These are phyloP conservation scores for Malus hybrid DNA, from an alignment of 331 rosid genomes.

Conservation along the genomic window DNA sequence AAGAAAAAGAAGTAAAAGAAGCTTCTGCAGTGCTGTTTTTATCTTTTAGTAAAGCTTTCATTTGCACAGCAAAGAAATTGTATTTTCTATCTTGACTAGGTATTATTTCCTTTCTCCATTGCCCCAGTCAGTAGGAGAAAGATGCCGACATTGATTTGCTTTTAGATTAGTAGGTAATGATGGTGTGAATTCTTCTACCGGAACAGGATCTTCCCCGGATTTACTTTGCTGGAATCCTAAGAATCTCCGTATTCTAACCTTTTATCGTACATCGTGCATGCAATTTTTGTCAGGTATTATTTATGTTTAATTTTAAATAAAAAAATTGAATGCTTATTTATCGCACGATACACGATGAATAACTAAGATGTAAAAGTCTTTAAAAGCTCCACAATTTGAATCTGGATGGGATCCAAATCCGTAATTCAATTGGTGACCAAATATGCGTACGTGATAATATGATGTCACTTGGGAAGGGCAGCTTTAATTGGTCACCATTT, in stretches of 20 bases:
- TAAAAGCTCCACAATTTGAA: accelerated
- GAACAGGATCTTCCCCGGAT: no score
- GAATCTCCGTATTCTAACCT: accelerated
- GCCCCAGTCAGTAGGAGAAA: constrained; percentile 19
- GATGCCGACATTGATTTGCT: constrained; percentile 28
- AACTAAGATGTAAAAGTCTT: accelerated
- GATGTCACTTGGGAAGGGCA: not conserved
- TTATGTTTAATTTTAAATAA: no score
- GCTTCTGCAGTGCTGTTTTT: not conserved
- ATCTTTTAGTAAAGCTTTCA: constrained; percentile 1
- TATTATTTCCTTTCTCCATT: not conserved
- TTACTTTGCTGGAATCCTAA: accelerated
- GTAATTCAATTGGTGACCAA: not conserved
- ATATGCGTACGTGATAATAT: not conserved
- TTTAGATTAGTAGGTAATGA: not conserved
- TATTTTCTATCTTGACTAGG: not conserved
- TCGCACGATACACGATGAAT: accelerated
- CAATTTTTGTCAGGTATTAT: not conserved
- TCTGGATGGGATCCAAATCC: no score
- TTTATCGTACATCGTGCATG: accelerated
- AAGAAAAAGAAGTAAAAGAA: constrained; percentile 4
- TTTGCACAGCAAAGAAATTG: not conserved
- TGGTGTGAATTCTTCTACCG: not conserved
- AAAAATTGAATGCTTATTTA: no score
- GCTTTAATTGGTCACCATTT: not conserved